phyloP scores from a whole-genome alignment of 306 rosid species.

The Castanea sativa region DNA sequence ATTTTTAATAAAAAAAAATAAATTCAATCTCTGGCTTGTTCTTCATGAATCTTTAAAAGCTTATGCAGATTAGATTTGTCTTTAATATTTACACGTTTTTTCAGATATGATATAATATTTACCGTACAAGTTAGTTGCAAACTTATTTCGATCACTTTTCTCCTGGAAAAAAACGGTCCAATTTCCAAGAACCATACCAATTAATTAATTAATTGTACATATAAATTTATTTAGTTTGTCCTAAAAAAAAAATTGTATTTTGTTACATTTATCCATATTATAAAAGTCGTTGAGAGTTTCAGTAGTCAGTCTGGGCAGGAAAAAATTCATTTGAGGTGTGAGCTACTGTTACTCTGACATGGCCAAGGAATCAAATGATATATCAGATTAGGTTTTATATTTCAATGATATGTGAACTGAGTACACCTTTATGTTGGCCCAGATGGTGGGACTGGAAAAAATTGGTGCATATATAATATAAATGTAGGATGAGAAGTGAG shows the following conservation, averaged over 20 bases:
- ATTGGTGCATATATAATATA: background rate
- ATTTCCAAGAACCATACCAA: no score
- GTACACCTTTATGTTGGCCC: conserved; percentile 23
- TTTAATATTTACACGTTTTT: no score
- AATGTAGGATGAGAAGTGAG: background rate
- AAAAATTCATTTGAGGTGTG: background rate
- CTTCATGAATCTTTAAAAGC: background rate
- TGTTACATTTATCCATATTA: background rate
- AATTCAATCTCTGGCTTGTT: background rate
- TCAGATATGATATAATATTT: no score
- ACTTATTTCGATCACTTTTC: no score
- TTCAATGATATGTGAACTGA: conserved; percentile 12
- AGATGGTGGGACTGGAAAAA: conserved; percentile 23
- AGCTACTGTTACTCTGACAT: background rate
- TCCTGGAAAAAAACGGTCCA: no score
- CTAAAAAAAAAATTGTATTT: background rate
- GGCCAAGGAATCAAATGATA: background rate
- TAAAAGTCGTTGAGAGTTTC: no score
- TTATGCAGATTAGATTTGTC: no score
- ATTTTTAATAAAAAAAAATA: background rate
- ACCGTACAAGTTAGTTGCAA: no score
- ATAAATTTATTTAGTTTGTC: no score
- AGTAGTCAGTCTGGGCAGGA: background rate
- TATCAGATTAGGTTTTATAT: background rate
- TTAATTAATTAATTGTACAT: no score